Base-by-base conservation (phyloP, 2,329 filamentous ascomycete species). In the Aspergillus carbonarius region DNA sequence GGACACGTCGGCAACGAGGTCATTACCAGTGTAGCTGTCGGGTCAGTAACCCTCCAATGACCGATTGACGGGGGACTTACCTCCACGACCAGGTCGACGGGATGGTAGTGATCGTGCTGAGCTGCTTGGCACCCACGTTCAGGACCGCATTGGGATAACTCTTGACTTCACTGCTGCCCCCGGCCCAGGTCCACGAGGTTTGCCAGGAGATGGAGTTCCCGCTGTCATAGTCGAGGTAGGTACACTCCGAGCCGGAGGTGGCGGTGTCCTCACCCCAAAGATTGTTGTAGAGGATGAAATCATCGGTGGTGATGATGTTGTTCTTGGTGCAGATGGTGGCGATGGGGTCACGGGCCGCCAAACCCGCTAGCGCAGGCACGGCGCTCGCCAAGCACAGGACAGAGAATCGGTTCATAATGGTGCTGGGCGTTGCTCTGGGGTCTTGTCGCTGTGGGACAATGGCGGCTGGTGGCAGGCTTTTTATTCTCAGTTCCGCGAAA, bases 1-100 rank as follows among this genome's bases (percentile, higher is more conserved):
- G 10, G 82, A 77, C 9, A 87, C 84, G 63, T 86, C 79, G 47
- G 82, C 81, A 37, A 82, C 70, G 37, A 84, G 68, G 46, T 73
- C 62, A 39, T 66, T 70, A 54, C 78, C 79, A 39, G 73, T 75
- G 70, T 85, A 84, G 10, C 68, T 69, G 42, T 10, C 30, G 3
- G 8, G 30, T 32, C 9, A 32, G 30, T 32, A 6, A 25, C 25
- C 5, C 23, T 23, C 23, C 23, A 23, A 5, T 23, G 23, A 5
- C 5, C 3, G 3, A 23, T 23, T 5, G 23, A 23, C 23, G 5
- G 23, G 23, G 5, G 7, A 32, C 46, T 58, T 54, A 66, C 64
- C 59, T 66, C 76, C 76, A 81, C 18, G 62, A 64, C 74, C 74
- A 80, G n/a, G 70, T 73, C 0, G 78, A 72, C 4, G 72, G 65